Conservation (phyloP, 176 grass and related monocot species). For the Melocanna baccifera region DNA sequence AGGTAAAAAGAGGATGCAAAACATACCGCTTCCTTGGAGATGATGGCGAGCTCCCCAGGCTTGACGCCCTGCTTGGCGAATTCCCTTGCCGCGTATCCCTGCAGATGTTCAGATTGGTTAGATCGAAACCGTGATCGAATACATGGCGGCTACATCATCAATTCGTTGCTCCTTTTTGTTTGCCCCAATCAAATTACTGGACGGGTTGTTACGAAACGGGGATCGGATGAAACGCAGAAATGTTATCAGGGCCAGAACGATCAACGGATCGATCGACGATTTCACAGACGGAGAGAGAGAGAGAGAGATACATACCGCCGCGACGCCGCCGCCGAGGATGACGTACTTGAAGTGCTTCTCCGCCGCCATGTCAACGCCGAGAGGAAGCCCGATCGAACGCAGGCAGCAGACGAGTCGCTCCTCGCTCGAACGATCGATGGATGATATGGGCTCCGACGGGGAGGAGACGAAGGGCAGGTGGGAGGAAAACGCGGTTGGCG, state of each 20-base stretch:
- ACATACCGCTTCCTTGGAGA: constrained; percentile 82
- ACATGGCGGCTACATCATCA: not conserved
- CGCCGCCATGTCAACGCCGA: not conserved
- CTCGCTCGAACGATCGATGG: too few species aligned
- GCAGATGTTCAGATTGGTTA: not conserved
- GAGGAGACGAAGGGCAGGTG: not conserved
- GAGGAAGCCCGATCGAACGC: not conserved
- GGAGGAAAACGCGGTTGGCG: constrained; percentile 20
- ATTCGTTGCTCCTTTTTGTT: too few species aligned
- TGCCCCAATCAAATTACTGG: too few species aligned
- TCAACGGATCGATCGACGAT: not conserved
- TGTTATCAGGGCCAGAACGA: not conserved
- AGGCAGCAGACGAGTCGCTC: too few species aligned
- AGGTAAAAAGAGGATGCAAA: not conserved
- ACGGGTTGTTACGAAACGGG: too few species aligned
- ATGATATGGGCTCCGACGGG: too few species aligned
- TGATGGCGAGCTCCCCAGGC: constrained; percentile 84
- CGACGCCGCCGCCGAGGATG: constrained; percentile 89
- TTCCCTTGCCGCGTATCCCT: constrained; percentile 92
- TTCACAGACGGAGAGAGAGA: not conserved
- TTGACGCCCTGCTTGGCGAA: constrained; percentile 75
- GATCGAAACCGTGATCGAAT: not conserved
- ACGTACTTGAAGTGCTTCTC: constrained; percentile 88
- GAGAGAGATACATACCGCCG: constrained; percentile 44
- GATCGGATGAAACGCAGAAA: too few species aligned